These are phyloP conservation scores for Camellia sinensis DNA, from an alignment of 148 eudicot species.

Conservation along the genomic window DNA sequence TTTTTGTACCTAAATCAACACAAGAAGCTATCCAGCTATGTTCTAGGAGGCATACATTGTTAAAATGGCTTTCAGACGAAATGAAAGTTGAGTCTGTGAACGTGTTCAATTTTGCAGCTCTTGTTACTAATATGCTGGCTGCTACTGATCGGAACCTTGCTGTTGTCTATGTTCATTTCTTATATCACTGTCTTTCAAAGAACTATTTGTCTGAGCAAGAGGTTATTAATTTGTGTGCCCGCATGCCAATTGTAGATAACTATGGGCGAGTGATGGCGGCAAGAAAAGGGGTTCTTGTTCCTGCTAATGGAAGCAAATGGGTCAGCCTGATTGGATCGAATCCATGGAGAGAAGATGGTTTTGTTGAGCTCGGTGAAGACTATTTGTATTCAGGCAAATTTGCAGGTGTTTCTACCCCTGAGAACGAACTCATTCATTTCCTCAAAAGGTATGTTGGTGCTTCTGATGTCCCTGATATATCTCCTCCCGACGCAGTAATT, in stretches of 20 bases:
- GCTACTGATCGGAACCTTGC: constrained; percentile 14
- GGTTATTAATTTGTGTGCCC: constrained; percentile 19
- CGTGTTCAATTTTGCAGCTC: constrained; percentile 15
- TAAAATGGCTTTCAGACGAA: constrained; percentile 25
- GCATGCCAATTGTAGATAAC: constrained; percentile 47
- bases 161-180: constrained; percentile 24
- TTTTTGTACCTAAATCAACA: constrained; percentile 19
- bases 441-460: constrained; percentile 34
- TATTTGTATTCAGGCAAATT: constrained; percentile 34
- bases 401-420: constrained; percentile 29
- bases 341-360: constrained; percentile 46
- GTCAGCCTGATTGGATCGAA: constrained; percentile 51
- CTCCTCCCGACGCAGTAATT: constrained; percentile 49
- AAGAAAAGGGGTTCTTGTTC: constrained; percentile 44
- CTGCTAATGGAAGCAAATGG: constrained; percentile 66
- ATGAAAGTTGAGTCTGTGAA: constrained; percentile 17
- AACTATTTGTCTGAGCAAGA: constrained; percentile 13
- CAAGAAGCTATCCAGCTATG: constrained; percentile 19
- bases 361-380: constrained; percentile 49
- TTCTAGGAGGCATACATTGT: constrained; percentile 16
- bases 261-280: constrained; percentile 27
- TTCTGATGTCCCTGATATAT: constrained; percentile 53
- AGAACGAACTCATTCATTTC: constrained; percentile 33
- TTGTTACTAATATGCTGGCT: background rate
- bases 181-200: constrained; percentile 13